Conservation (phyloP, 352 stramenopile species). For the Pilasporangium apinafurcum region DNA sequence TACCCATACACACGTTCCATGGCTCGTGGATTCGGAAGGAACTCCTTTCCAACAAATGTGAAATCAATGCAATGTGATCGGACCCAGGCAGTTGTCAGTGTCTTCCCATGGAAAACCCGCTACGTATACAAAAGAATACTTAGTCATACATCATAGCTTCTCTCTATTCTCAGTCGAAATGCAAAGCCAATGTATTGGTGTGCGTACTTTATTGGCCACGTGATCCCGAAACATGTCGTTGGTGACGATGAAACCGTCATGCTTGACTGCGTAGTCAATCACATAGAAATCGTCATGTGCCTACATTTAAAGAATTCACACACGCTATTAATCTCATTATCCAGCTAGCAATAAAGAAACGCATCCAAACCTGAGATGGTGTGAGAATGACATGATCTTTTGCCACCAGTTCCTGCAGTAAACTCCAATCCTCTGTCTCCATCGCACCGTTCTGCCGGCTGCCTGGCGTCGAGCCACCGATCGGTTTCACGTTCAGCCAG, state of each 20-base stretch:
- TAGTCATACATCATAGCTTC: background rate
- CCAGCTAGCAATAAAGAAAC: background rate
- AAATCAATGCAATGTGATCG: slow-evolving; percentile 78
- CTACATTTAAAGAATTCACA: slow-evolving; percentile 12
- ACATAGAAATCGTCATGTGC: slow-evolving; percentile 89
- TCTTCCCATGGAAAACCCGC: slow-evolving; percentile 61
- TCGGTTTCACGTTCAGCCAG: slow-evolving; percentile 66
- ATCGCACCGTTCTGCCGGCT: slow-evolving; percentile 33
- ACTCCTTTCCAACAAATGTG: slow-evolving; percentile 86
- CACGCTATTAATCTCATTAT: background rate
- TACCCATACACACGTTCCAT: slow-evolving; percentile 65
- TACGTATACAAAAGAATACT: slow-evolving; percentile 8
- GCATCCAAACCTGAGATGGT: slow-evolving; percentile 44
- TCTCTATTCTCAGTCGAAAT: background rate
- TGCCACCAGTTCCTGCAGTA: slow-evolving; percentile 50
- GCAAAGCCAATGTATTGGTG: background rate
- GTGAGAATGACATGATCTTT: slow-evolving; percentile 68
- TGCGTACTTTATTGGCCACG: slow-evolving; percentile 44
- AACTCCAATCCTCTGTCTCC: slow-evolving; percentile 32
- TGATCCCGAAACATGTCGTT: slow-evolving; percentile 93
- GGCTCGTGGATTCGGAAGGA: slow-evolving; percentile 83
- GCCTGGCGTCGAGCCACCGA: slow-evolving; percentile 6
- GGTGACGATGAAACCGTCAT: slow-evolving; percentile 86
- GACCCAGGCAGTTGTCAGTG: slow-evolving; percentile 54
- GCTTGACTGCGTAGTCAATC: slow-evolving; percentile 87